phyloP scores from a whole-genome alignment of 2,329 filamentous ascomycete genomes.

The Phialocephala subalpina region DNA sequence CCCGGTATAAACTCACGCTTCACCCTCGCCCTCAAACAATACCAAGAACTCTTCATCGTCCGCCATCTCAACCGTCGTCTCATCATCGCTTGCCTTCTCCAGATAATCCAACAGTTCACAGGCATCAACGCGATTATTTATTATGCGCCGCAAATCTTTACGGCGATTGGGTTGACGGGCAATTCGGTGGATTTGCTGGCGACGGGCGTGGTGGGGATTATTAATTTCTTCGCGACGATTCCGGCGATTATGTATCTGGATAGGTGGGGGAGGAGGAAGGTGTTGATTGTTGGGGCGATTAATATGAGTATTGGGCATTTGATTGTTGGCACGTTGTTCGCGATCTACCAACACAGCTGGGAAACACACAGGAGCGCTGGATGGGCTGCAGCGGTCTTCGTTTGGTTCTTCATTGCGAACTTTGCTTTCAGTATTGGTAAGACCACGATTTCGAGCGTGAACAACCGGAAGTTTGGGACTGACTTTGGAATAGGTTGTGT shows the following conservation, averaged over 20 bases:
- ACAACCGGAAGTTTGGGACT: not conserved
- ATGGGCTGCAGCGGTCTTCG: conserved; percentile 47
- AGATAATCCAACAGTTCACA: conserved; percentile 58
- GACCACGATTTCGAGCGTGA: conserved; percentile 3
- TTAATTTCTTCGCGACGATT: conserved; percentile 72
- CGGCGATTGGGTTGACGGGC: conserved; percentile 52
- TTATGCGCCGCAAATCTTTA: conserved; percentile 61
- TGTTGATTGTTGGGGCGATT: conserved; percentile 67
- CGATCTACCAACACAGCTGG: conserved; percentile 51
- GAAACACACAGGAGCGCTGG: conserved; percentile 45
- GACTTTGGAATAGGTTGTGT: conserved; percentile 16
- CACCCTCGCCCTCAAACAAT: conserved; percentile 22
- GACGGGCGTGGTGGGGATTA: conserved; percentile 74
- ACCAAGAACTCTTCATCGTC: conserved; percentile 65
- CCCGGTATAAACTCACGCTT: conserved; percentile 51
- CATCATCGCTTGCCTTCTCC: conserved; percentile 54
- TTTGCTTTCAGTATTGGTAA: conserved; percentile 39
- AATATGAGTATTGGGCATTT: conserved; percentile 68
- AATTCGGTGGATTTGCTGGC: conserved; percentile 64
- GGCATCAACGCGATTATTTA: conserved; percentile 60
- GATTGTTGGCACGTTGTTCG: conserved; percentile 73
- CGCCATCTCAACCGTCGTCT: conserved; percentile 55
- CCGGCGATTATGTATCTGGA: conserved; percentile 72
- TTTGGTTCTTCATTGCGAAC: conserved; percentile 42
- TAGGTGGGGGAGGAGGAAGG: conserved; percentile 65